phyloP scores from a whole-genome alignment of 2,329 filamentous ascomycete species.

The Colletotrichum lini region DNA sequence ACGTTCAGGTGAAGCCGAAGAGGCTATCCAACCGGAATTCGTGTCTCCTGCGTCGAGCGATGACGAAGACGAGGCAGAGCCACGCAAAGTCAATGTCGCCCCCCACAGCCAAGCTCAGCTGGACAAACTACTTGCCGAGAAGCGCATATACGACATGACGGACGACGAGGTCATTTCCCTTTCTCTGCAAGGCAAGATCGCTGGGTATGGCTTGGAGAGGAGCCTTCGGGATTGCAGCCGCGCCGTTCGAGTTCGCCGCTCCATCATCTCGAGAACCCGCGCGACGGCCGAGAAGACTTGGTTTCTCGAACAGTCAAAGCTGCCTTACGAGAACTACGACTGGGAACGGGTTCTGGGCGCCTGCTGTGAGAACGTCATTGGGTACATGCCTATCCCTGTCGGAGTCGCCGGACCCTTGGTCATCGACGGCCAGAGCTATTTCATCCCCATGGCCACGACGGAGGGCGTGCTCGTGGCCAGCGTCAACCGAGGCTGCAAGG shows the following conservation, averaged over 20 bases:
- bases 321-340: conserved; percentile 93
- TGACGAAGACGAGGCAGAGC: conserved; percentile 64
- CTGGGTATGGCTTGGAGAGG: conserved; percentile 94
- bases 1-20: conserved; percentile 65
- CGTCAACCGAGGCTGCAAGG: conserved; percentile 93
- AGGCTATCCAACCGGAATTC: conserved; percentile 72
- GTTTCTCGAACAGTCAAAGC: conserved; percentile 83
- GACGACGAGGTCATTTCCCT: conserved; percentile 90
- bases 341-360: conserved; percentile 95
- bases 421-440: conserved; percentile 95
- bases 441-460: conserved; percentile 98
- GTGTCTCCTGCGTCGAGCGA: conserved; percentile 70
- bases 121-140: conserved; percentile 84
- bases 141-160: conserved; percentile 80
- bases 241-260: conserved; percentile 92
- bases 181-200: conserved; percentile 90
- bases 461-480: conserved; percentile 97
- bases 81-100: conserved; percentile 45
- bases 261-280: conserved; percentile 88
- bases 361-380: conserved; percentile 98
- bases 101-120: conserved; percentile 67
- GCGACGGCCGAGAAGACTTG: conserved; percentile 84
- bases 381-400: conserved; percentile 92
- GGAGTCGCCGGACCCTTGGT: conserved; percentile 94
- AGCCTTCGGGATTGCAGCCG: conserved; percentile 91